Base-by-base conservation (phyloP, 208 protist genomes). In the Angomonas deanei region DNA sequence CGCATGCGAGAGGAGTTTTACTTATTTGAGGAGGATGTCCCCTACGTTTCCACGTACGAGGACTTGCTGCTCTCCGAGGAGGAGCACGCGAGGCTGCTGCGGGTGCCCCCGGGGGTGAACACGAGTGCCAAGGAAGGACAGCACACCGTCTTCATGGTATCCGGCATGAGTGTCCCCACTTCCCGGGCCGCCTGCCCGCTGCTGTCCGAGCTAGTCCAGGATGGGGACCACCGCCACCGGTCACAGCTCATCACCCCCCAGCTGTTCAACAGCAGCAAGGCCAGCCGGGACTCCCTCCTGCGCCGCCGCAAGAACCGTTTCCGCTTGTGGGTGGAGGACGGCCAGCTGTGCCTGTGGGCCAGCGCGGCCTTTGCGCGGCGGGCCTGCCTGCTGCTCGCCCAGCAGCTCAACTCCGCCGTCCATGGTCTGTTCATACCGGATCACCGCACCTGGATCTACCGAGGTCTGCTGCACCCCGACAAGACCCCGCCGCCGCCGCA, bases 301-400 rank as follows among this genome's bases (percentile, higher is more conserved):
- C 65, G 47, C 19, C 69, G 78, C 27, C 84, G 84, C 39, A 83
- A 82, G 59, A 48, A 66, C 38, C 81, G 78, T 15, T 88, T 86
- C 66, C 84, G 84, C 24, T 78, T 91, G 57, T 91, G 84, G 81
- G 74, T 91, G 4, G 80, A 91, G 65, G 70, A 86, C 48, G 84
- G 84, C 10, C 75, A 78, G 48, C 57, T 91, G 48, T 88, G 80
- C 60, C 50, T 91, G 31, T 91, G 78, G 78, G 74, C 78, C 3
- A 88, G 84, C 55, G 76, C 84, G 2, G 80, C 84, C 27, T 91
- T 86, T 70, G 80, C 78, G 23, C 80, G 84, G 15, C 84, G 84
- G 1, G 84, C 78, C 0, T 84, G 80, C 31, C 73, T 91, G 31
- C 66, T 91, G 15, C 70, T 91, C 52, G 69, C 80, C 5, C 80